Percentiles rank a stretch among this genome's conserved stretches.
Evolutionary conservation across 2,329 filamentous ascomycete species (phyloP).

Genomic region (Sclerotinia borealis): DNA sequence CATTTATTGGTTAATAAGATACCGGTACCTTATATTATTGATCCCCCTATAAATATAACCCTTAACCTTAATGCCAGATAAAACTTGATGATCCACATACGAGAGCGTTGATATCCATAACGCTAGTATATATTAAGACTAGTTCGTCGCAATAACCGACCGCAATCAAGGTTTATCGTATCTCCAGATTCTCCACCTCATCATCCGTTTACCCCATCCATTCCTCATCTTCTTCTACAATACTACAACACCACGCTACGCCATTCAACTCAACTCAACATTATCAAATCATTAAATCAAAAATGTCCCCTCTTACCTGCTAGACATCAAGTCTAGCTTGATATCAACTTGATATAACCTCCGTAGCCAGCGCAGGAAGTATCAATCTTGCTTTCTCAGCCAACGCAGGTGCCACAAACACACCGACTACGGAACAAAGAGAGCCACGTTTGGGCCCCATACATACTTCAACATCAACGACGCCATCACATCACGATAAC

Average conservation of each 20-base stretch:
- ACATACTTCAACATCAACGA: not conserved
- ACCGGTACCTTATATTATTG: not conserved
- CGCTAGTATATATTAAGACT: not conserved
- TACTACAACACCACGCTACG: not conserved
- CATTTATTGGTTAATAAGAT: not conserved
- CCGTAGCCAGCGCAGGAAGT: conserved; percentile 40
- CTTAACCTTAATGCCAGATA: not conserved
- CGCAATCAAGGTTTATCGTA: conserved; percentile 10
- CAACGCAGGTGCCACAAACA: conserved; percentile 32
- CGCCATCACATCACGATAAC: not conserved
- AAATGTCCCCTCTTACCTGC: conserved; percentile 33
- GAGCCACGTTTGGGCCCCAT: conserved; percentile 19
- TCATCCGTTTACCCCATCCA: not conserved
- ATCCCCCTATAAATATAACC: not conserved
- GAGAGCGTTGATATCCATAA: not conserved
- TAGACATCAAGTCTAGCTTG: conserved; percentile 42
- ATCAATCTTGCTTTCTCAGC: conserved; percentile 39
- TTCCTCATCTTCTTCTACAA: not conserved
- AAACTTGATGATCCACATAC: not conserved
- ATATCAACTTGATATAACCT: conserved; percentile 36
- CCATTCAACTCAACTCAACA: conserved; percentile 14
- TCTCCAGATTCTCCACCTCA: not conserved
- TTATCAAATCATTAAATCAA: conserved; percentile 15
- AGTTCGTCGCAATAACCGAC: not conserved
- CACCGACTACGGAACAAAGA: conserved; percentile 15